Conservation (phyloP, 2,329 filamentous ascomycete species). For the Arthrobotrys conoides region DNA sequence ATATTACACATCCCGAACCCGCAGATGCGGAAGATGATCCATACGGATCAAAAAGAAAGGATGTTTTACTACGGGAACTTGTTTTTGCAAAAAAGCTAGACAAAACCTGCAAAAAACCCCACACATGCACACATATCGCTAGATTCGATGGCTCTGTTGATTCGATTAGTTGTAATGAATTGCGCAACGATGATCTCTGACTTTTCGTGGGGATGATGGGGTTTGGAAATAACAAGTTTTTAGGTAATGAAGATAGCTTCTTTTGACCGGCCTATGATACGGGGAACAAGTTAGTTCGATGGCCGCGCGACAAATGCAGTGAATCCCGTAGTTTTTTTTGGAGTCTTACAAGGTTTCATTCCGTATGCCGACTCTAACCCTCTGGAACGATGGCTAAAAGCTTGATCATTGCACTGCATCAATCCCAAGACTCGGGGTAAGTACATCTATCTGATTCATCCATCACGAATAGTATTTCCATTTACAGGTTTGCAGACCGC, state of each 20-base stretch:
- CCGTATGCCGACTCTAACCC: conserved; percentile 41
- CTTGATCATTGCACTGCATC: conserved; percentile 51
- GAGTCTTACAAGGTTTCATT: not conserved
- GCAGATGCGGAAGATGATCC: conserved; percentile 1
- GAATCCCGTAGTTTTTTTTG: not conserved
- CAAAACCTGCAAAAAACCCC: not conserved
- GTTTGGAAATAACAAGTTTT: conserved; percentile 9
- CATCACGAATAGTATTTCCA: not conserved
- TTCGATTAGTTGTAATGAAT: too few species aligned
- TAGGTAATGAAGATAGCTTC: conserved; percentile 26
- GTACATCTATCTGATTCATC: not conserved
- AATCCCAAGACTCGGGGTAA: conserved; percentile 26
- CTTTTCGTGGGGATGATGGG: conserved; percentile 46
- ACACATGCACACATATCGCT: too few species aligned
- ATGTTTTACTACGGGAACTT: conserved; percentile 41
- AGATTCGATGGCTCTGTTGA: not conserved
- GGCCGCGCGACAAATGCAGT: conserved; percentile 6
- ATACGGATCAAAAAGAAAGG: conserved; percentile 20
- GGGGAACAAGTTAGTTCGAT: not conserved
- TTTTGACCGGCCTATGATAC: conserved; percentile 7
- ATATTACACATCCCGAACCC: not conserved
- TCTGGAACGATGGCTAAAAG: conserved; percentile 24
- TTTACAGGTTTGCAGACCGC: not conserved
- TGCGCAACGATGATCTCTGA: conserved; percentile 31
- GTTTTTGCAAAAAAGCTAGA: not conserved